phyloP scores from a whole-genome alignment of 2,329 filamentous ascomycete species.

The Paecilomyces fulvus region DNA sequence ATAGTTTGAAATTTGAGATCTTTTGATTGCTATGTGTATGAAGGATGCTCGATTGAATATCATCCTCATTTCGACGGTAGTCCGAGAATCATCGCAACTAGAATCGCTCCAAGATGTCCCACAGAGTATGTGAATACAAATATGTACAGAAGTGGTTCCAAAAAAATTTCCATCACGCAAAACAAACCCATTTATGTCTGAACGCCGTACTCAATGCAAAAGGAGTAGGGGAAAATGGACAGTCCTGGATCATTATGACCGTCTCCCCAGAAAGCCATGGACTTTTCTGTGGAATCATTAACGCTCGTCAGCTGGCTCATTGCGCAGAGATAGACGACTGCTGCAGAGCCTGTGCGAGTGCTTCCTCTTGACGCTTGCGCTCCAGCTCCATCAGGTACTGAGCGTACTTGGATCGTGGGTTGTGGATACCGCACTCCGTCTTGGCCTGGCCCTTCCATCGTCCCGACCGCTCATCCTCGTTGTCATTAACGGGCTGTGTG shows the following conservation, averaged over 20 bases:
- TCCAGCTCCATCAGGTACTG: conserved; percentile 71
- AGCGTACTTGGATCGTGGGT: conserved; percentile 88
- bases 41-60: background rate
- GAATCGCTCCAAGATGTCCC: background rate
- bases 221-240: background rate
- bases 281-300: background rate
- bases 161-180: background rate
- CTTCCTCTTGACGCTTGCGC: conserved; percentile 55
- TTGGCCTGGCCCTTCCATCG: conserved; percentile 95
- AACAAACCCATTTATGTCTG: background rate
- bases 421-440: conserved; percentile 98
- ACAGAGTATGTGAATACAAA: background rate
- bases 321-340: conserved; percentile 19
- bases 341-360: conserved; percentile 38
- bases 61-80: too few relatives aligned
- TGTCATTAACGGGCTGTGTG: conserved; percentile 77
- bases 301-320: conserved; percentile 8
- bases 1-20: background rate
- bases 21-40: background rate
- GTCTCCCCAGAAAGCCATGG: background rate
- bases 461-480: conserved; percentile 91
- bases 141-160: background rate
- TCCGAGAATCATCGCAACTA: background rate
- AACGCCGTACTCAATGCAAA: background rate
- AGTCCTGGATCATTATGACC: background rate